Conservation (phyloP, 768 basidiomycete species). For the Gautieria morchelliformis region DNA sequence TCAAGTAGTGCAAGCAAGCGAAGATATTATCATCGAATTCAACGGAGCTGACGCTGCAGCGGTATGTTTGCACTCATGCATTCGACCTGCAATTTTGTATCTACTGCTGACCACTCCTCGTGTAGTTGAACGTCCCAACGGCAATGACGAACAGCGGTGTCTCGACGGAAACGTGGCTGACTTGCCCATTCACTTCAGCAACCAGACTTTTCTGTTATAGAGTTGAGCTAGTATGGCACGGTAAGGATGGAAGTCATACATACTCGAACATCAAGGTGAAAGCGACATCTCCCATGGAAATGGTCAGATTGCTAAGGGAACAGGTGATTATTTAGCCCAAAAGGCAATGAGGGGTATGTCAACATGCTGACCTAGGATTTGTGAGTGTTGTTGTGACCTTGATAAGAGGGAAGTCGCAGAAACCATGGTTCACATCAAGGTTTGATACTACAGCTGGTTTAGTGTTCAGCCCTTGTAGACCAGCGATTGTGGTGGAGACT, state of each 20-base stretch:
- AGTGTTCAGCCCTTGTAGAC: constrained; percentile 54
- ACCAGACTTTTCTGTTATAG: constrained; percentile 28
- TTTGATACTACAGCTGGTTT: constrained; percentile 45
- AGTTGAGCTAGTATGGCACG: not conserved
- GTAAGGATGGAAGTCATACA: constrained; percentile 13
- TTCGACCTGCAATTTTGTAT: too few relatives aligned
- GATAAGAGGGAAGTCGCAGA: constrained; percentile 56
- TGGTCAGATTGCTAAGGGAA: constrained; percentile 27
- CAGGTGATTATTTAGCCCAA: not conserved
- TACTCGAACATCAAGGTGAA: constrained; percentile 51
- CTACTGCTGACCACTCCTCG: too few relatives aligned
- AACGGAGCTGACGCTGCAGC: too few relatives aligned
- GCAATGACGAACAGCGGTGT: too few relatives aligned
- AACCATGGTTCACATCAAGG: constrained; percentile 62
- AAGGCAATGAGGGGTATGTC: not conserved
- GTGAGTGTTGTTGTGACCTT: constrained; percentile 51
- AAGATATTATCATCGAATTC: too few relatives aligned
- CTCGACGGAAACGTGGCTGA: too few relatives aligned
- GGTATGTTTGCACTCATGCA: too few relatives aligned
- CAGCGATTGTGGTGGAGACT: constrained; percentile 47
- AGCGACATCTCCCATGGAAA: constrained; percentile 54
- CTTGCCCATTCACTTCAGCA: too few relatives aligned
- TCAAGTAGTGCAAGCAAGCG: too few relatives aligned
- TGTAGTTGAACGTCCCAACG: too few relatives aligned
- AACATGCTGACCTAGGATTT: constrained; percentile 46